phyloP scores from a whole-genome alignment of 768 basidiomycete genomes.

The Cyclocybe cylindracea region DNA sequence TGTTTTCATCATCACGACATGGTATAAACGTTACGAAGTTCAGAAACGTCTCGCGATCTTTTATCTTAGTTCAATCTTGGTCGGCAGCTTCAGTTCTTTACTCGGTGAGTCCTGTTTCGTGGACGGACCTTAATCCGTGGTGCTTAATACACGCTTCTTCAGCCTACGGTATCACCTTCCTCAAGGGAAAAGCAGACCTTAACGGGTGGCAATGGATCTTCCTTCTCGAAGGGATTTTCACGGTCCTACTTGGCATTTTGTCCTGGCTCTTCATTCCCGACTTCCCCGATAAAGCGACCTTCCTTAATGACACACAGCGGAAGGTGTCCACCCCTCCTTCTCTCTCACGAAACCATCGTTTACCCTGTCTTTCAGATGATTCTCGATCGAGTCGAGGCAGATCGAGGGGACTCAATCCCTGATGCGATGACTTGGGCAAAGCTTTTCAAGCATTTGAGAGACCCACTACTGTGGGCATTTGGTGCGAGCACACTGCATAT shows the following conservation, averaged over 20 bases:
- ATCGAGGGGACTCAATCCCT: slow-evolving; percentile 38
- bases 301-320: slow-evolving; percentile 36
- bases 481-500: slow-evolving; percentile 20
- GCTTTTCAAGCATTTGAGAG: slow-evolving; percentile 31
- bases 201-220: slow-evolving; percentile 41
- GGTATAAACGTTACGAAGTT: slow-evolving; percentile 43
- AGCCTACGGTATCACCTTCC: slow-evolving; percentile 29
- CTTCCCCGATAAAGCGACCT: slow-evolving; percentile 35
- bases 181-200: slow-evolving; percentile 28
- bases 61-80: slow-evolving; percentile 16
- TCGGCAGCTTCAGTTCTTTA: slow-evolving; percentile 15
- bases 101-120: slow-evolving; percentile 26
- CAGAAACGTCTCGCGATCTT: slow-evolving; percentile 27
- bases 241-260: slow-evolving; percentile 28
- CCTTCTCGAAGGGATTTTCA: slow-evolving; percentile 32
- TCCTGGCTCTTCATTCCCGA: slow-evolving; percentile 33
- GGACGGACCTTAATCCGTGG: slow-evolving; percentile 27
- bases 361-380: slow-evolving; percentile 22
- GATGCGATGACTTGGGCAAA: slow-evolving; percentile 33
- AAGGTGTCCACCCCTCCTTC: slow-evolving; percentile 17
- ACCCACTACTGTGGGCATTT: slow-evolving; percentile 37
- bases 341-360: background rate
- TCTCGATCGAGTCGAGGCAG: slow-evolving; percentile 35
- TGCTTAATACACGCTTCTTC: slow-evolving; percentile 16
- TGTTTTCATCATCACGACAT: slow-evolving; percentile 41